Conservation (phyloP, 306 rosid genomes). For the Rosa rugosa region DNA sequence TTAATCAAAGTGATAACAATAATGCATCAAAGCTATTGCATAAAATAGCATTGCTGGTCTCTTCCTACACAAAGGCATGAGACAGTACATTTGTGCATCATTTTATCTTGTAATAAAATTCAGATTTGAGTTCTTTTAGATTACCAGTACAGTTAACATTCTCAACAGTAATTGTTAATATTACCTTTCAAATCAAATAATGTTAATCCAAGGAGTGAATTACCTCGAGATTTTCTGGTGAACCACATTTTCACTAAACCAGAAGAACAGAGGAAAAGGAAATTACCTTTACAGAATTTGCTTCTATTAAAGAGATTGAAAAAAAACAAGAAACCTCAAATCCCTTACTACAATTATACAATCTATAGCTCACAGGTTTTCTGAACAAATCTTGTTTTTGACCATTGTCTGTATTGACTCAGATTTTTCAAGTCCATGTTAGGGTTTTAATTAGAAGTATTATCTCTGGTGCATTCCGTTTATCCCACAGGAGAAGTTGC, state of each 20-base stretch:
- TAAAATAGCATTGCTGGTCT: conserved; percentile 52
- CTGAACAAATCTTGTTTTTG: too few species aligned
- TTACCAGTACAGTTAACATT: background rate
- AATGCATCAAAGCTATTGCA: conserved; percentile 54
- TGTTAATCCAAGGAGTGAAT: background rate
- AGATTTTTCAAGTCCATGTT: background rate
- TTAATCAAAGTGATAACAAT: conserved; percentile 19
- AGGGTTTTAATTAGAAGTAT: background rate
- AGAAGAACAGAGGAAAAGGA: background rate
- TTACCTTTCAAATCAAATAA: background rate
- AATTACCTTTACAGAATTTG: background rate
- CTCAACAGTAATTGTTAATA: background rate
- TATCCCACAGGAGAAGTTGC: background rate
- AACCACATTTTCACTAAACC: background rate
- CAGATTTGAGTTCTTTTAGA: background rate
- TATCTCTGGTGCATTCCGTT: too few species aligned
- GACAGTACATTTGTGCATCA: background rate
- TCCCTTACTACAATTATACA: too few species aligned
- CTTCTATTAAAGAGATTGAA: background rate
- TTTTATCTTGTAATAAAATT: background rate
- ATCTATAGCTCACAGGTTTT: too few species aligned
- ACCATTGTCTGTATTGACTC: background rate
- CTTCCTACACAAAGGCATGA: conserved; percentile 31
- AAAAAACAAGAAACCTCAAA: background rate
- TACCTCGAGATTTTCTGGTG: background rate